Evolutionary conservation across 345 rosid genomes (phyloP).

Genomic region (Eucalyptus sp.): DNA sequence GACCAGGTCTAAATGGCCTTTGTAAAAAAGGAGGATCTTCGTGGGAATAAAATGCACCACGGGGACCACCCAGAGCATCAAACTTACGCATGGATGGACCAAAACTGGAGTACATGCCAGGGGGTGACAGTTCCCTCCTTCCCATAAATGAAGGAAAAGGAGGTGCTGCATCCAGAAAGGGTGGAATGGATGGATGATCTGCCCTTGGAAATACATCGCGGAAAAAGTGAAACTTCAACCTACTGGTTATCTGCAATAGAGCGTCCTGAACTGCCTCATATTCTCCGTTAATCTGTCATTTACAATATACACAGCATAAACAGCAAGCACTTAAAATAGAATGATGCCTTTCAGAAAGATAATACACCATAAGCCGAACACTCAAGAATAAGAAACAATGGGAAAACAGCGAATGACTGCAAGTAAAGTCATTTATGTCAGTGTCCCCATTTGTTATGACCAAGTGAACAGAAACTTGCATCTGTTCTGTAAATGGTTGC

Average conservation of each 20-base stretch:
- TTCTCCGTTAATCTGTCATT: constrained; percentile 49
- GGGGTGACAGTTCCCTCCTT: constrained; percentile 61
- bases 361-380: background rate
- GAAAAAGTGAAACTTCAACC: constrained; percentile 54
- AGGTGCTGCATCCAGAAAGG: constrained; percentile 37
- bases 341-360: background rate
- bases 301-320: background rate
- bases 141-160: constrained; percentile 46
- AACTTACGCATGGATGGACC: constrained; percentile 43
- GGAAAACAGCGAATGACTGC: background rate
- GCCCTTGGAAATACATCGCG: constrained; percentile 37
- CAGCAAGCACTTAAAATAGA: background rate
- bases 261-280: constrained; percentile 63
- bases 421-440: background rate
- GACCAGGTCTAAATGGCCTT: constrained; percentile 26
- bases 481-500: background rate
- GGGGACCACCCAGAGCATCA: constrained; percentile 45
- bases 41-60: constrained; percentile 31
- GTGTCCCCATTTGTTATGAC: background rate
- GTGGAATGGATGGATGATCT: constrained; percentile 36
- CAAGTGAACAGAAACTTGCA: background rate
- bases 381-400: background rate
- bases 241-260: constrained; percentile 52
- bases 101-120: constrained; percentile 21
- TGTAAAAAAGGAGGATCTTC: constrained; percentile 46